phyloP scores from a whole-genome alignment of 78 protist genomes.

The Mastigamoeba balamuthi region DNA sequence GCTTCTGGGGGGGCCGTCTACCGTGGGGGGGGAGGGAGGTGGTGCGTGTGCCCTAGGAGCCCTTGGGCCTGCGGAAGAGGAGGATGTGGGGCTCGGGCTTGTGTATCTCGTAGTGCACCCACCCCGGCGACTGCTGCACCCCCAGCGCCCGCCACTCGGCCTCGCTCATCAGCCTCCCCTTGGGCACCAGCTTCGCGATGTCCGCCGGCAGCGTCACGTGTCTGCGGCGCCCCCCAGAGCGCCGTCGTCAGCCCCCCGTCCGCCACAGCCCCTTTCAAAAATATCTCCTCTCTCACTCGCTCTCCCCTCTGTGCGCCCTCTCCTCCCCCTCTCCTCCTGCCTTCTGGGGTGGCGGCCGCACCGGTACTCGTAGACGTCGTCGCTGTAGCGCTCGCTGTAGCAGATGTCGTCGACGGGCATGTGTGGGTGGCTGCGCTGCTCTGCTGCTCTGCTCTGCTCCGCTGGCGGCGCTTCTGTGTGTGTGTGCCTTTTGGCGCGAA shows the following conservation, averaged over 20 bases:
- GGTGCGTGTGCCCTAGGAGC: too few relatives aligned
- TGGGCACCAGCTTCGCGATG: conserved; percentile 27
- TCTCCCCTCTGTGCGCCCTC: too few relatives aligned
- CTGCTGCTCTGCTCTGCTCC: too few relatives aligned
- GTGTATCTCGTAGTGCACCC: conserved; percentile 79
- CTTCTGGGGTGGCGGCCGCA: not conserved
- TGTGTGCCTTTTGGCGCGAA: too few relatives aligned
- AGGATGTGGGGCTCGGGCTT: conserved; percentile 84
- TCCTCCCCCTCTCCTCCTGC: not conserved
- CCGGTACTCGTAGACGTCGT: conserved; percentile 48
- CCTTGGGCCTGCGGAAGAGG: conserved; percentile 57
- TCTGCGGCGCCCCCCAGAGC: not conserved
- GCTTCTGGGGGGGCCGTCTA: too few relatives aligned
- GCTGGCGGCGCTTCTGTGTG: too few relatives aligned
- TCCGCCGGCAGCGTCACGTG: conserved; percentile 68
- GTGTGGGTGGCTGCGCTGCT: too few relatives aligned
- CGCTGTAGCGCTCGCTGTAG: conserved; percentile 43
- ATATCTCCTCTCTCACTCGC: not conserved
- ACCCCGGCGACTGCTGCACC: conserved; percentile 73
- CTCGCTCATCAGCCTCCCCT: conserved; percentile 47
- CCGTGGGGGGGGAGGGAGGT: too few relatives aligned
- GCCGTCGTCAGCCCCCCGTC: not conserved
- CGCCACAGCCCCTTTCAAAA: not conserved
- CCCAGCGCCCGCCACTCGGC: conserved; percentile 74
- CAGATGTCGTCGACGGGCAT: conserved; percentile 3